Base-by-base conservation (phyloP, 768 basidiomycete genomes). In the Pleurotus djamor region DNA sequence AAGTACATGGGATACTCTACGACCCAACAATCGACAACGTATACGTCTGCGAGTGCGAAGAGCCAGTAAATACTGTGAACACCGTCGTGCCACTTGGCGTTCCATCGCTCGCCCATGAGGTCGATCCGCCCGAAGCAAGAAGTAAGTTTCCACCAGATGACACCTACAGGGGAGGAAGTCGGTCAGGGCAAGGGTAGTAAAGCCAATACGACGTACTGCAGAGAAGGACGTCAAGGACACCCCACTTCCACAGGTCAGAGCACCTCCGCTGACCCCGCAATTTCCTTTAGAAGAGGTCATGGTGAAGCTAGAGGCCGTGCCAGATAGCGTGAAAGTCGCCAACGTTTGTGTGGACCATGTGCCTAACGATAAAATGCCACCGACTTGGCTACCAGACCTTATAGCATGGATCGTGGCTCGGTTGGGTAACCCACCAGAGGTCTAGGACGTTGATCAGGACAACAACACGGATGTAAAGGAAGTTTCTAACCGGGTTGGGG, bases 341-440 rank as follows among this genome's bases (percentile, higher is more conserved):
- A 80, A 73, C 6, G 84, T 85, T 67, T 86, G 85, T 8, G 80
- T 82, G 6, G 83, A 84, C 83, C 83, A 86, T 10, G 83, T 86
- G 16, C 83, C 86, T 6, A 64, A 66, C 1, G 81, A 76, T 43
- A 87, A 74, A 21, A 87, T 77, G 12, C 83, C 85, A 6, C 85
- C 85, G 10, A 76, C 67, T 5, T 63, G 64, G 5, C 72, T 68
- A 28, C 77, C 73, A 14, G 71, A 72, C 32, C 63, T 69, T 21
- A 73, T 62, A 5, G 81, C 79, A 43, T 74, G 72, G 58, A 86
- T 76, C 14, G 75, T 79, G 13, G 78, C 83, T 64, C 74, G 80
- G 52, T 73, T 63, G 13, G 81, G 84, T n/a, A 84, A 68, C 13
- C 59, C 54, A 10, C 68, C 66, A 35, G 66, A 59, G 10, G 64